Evolutionary conservation across 1,139 yeast genomes (phyloP).

Genomic region (Suhomyces chickasaworum): DNA sequence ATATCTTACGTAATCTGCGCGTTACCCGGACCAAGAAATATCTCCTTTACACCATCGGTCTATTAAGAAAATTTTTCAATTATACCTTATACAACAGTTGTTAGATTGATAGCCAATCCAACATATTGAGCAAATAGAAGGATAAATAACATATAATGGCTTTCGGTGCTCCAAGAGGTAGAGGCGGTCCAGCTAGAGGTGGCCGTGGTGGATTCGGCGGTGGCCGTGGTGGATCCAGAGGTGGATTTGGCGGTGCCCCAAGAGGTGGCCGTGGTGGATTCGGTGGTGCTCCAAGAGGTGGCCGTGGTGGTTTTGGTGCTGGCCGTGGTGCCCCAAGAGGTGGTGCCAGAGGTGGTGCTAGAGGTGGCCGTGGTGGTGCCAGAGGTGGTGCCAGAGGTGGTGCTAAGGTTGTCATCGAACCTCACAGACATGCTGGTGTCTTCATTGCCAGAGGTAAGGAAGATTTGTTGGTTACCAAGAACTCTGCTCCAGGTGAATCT

Average conservation of each 20-base stretch:
- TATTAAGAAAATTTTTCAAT: slow-evolving; percentile 16
- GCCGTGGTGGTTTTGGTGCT: slow-evolving; percentile 51
- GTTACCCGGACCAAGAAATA: slow-evolving; percentile 25
- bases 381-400: slow-evolving; percentile 82
- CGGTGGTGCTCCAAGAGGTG: slow-evolving; percentile 36
- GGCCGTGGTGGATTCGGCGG: slow-evolving; percentile 28
- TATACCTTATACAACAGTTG: slow-evolving; percentile 13
- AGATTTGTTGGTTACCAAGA: slow-evolving; percentile 95
- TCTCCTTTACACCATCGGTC: slow-evolving; percentile 14
- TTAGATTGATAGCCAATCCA: slow-evolving; percentile 10
- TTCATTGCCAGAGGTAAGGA: slow-evolving; percentile 99
- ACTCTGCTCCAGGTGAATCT: slow-evolving; percentile 96
- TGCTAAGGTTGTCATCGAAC: slow-evolving; percentile 94
- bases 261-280: slow-evolving; percentile 41
- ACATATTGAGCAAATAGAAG: slow-evolving; percentile 10
- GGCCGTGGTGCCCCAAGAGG: slow-evolving; percentile 44
- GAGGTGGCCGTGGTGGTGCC: slow-evolving; percentile 76
- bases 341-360: slow-evolving; percentile 54
- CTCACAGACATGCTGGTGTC: slow-evolving; percentile 97
- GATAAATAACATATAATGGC: slow-evolving; percentile 26
- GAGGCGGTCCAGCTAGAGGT: slow-evolving; percentile 24
- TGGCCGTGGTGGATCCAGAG: slow-evolving; percentile 57
- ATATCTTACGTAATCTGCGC: slow-evolving; percentile 17
- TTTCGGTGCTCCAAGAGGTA: slow-evolving; percentile 39
- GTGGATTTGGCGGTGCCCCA: slow-evolving; percentile 28